Conservation (phyloP, 306 rosid genomes). For the Ormosia semicastrata region DNA sequence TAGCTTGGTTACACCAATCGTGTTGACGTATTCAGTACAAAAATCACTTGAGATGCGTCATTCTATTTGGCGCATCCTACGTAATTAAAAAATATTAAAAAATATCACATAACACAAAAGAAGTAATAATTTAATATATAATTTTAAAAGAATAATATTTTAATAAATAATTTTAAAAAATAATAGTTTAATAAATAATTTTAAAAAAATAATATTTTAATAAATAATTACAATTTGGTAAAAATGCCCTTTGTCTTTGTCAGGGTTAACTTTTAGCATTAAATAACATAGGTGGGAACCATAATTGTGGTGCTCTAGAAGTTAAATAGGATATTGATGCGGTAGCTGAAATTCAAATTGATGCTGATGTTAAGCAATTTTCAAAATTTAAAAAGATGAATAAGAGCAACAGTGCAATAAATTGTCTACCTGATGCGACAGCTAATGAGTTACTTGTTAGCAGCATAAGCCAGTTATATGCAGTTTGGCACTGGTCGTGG, state of each 20-base stretch:
- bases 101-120: no score
- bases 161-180: no score
- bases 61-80: no score
- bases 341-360: slow-evolving; percentile 1
- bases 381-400: neutral
- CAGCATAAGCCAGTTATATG: neutral
- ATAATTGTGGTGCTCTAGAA: neutral
- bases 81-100: no score
- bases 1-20: no score
- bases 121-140: no score
- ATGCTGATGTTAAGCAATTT: neutral
- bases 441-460: neutral
- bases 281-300: neutral
- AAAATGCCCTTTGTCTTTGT: neutral
- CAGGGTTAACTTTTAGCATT: neutral
- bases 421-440: neutral
- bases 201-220: no score
- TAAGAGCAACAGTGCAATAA: neutral
- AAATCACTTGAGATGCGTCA: no score
- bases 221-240: no score
- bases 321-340: neutral
- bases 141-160: no score
- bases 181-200: no score
- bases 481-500: neutral
- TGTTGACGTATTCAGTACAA: no score